Evolutionary conservation across 148 eudicot genomes (phyloP).

Genomic region (Chenopodium berlandieri): DNA sequence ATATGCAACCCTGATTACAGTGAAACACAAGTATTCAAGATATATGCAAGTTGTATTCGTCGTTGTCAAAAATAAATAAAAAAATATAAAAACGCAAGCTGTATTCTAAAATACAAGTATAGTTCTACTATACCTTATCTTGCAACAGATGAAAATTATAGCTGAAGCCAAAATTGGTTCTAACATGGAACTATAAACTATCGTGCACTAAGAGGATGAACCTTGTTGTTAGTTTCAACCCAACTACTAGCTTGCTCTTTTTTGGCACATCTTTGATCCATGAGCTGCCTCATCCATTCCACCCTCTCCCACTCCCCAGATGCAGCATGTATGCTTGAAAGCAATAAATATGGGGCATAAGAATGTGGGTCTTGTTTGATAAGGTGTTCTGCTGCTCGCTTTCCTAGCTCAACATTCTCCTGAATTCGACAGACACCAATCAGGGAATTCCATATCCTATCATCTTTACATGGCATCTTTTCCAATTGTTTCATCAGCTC

Average conservation of each 20-base stretch:
- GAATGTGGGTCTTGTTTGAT: constrained; percentile 51
- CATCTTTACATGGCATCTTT: constrained; percentile 54
- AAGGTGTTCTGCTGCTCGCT: constrained; percentile 52
- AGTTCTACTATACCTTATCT: constrained; percentile 8
- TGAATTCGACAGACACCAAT: constrained; percentile 67
- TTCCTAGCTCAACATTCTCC: constrained; percentile 53
- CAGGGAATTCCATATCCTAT: constrained; percentile 61
- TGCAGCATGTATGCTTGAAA: constrained; percentile 63
- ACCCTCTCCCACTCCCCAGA: constrained; percentile 61
- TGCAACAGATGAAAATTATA: constrained; percentile 3
- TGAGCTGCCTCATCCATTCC: constrained; percentile 42
- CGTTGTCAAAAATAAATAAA: too few relatives aligned
- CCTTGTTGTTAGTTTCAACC: constrained; percentile 43
- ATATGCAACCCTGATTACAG: not conserved
- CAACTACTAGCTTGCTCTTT: constrained; percentile 61
- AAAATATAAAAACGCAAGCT: too few relatives aligned
- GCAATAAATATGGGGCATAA: constrained; percentile 53
- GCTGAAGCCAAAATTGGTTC: constrained; percentile 9
- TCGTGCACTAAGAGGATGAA: constrained; percentile 30
- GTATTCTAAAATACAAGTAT: not conserved
- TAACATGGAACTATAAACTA: not conserved
- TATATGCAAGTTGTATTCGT: not conserved
- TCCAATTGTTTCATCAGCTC: constrained; percentile 58
- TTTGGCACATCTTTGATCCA: constrained; percentile 44
- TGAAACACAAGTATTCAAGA: constrained; percentile 9